Percentiles rank a stretch among this genome's conserved stretches.
phyloP scores from a whole-genome alignment of 2,329 filamentous ascomycete genomes.

The Ceratocystis eucalypticola region DNA sequence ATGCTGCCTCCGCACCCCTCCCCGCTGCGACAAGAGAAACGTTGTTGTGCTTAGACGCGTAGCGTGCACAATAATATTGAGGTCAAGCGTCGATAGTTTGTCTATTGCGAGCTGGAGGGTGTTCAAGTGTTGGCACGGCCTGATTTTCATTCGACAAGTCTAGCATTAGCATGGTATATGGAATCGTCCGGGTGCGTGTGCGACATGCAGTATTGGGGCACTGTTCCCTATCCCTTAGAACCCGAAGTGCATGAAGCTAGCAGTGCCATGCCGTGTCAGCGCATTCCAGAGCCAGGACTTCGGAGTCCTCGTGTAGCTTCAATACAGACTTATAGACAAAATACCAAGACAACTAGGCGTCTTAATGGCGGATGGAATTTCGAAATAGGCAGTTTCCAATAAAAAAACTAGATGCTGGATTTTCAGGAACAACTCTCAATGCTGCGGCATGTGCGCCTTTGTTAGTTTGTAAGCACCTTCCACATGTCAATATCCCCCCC shows the following conservation, averaged over 20 bases:
- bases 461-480: background rate
- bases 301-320: background rate
- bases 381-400: background rate
- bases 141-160: background rate
- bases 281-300: conserved; percentile 3
- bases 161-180: background rate
- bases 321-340: background rate
- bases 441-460: background rate
- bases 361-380: background rate
- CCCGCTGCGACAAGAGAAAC: no score
- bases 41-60: no score
- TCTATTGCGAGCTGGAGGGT: background rate
- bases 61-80: background rate
- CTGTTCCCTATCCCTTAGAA: background rate
- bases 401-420: background rate
- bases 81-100: background rate
- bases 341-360: background rate
- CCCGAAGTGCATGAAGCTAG: background rate
- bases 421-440: background rate
- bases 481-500: background rate
- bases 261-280: background rate
- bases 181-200: background rate
- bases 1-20: background rate
- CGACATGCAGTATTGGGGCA: background rate
- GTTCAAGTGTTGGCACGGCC: background rate